A percentile compares a stretch with the other conserved stretches of the same genome.
phyloP scores from a whole-genome alignment of 2,329 filamentous ascomycete species.

The Botryosphaeria dothidea region DNA sequence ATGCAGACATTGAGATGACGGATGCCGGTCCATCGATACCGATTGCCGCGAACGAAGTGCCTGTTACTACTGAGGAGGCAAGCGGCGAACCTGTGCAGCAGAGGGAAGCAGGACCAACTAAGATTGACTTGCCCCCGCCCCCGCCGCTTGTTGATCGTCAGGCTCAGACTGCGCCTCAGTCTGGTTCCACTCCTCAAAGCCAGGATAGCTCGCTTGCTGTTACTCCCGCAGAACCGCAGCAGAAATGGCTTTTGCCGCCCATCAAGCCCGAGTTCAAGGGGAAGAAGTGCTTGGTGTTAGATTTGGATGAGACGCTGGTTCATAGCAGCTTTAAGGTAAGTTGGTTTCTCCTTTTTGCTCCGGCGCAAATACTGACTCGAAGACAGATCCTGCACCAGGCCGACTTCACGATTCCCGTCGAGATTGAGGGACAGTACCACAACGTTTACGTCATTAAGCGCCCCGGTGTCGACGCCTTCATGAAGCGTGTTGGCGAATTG shows the following conservation, averaged over 20 bases:
- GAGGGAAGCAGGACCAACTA: conserved; percentile 31
- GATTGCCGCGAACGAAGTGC: conserved; percentile 53
- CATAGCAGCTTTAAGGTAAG: conserved; percentile 98
- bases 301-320: conserved; percentile 94
- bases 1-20: conserved; percentile 64
- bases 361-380: not conserved
- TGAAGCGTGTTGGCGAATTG: conserved; percentile 96
- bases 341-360: not conserved
- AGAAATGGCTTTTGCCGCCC: conserved; percentile 78
- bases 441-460: conserved; percentile 99
- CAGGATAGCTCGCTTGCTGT: conserved; percentile 35
- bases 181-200: conserved; percentile 44
- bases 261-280: conserved; percentile 77
- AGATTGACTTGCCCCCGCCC: conserved; percentile 58
- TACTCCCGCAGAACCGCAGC: conserved; percentile 53
- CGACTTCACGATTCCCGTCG: conserved; percentile 97
- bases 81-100: conserved; percentile 25
- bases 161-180: conserved; percentile 37
- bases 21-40: conserved; percentile 55
- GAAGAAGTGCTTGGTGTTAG: conserved; percentile 90
- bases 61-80: conserved; percentile 39
- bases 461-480: conserved; percentile 97
- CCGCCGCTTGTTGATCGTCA: conserved; percentile 53
- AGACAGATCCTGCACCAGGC: conserved; percentile 92
- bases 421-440: conserved; percentile 98